Evolutionary conservation across 2,329 filamentous ascomycete species (phyloP).

Genomic region (Metarhizium brunneum): DNA sequence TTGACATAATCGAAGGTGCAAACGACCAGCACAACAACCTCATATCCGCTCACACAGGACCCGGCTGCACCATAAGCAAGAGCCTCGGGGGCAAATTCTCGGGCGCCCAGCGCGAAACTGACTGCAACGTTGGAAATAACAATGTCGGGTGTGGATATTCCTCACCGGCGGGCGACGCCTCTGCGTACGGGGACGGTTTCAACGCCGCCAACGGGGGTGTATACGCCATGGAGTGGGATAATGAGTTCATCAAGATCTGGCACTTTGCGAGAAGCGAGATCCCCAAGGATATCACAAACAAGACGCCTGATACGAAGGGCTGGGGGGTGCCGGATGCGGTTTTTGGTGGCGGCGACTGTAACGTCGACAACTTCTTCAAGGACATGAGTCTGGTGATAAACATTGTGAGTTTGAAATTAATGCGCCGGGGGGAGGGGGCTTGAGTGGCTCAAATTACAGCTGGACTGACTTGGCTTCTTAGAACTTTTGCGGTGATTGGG

Average conservation of each 20-base stretch:
- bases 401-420: slow-evolving; percentile 32
- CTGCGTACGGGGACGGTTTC: slow-evolving; percentile 53
- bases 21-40: slow-evolving; percentile 51
- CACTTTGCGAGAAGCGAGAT: slow-evolving; percentile 61
- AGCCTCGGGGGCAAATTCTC: slow-evolving; percentile 13
- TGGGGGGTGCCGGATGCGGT: slow-evolving; percentile 64
- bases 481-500: slow-evolving; percentile 73
- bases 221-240: slow-evolving; percentile 64
- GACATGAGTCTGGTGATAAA: slow-evolving; percentile 66
- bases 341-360: slow-evolving; percentile 57
- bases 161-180: slow-evolving; percentile 29
- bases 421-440: too few relatives aligned
- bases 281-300: slow-evolving; percentile 53
- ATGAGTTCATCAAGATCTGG: slow-evolving; percentile 60
- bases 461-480: slow-evolving; percentile 12
- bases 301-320: slow-evolving; percentile 47
- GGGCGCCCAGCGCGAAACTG: slow-evolving; percentile 17
- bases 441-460: background rate
- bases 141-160: slow-evolving; percentile 38
- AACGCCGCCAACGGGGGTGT: slow-evolving; percentile 59
- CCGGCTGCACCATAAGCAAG: slow-evolving; percentile 21
- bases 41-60: slow-evolving; percentile 51
- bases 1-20: slow-evolving; percentile 64
- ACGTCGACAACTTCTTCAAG: slow-evolving; percentile 56
- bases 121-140: slow-evolving; percentile 27